Conservation (phyloP, 768 basidiomycete genomes). For the Auricularia cornea region DNA sequence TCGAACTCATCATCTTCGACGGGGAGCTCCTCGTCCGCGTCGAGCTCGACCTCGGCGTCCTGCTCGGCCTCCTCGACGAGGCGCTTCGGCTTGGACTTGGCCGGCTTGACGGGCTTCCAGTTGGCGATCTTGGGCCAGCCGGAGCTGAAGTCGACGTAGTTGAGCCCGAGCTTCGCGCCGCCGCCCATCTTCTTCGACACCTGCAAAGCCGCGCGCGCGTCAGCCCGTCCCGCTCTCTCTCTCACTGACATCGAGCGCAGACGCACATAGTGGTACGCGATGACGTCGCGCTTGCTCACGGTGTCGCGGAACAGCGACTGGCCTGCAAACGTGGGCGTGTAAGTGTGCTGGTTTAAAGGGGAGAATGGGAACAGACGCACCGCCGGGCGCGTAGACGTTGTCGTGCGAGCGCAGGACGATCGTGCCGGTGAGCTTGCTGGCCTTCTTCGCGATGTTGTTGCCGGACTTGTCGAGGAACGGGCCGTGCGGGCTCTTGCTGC, state of each 20-base stretch:
- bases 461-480: neutral
- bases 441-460: neutral
- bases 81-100: neutral
- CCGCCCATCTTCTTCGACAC: neutral
- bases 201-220: no score
- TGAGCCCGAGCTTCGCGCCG: neutral
- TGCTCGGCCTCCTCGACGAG: no score
- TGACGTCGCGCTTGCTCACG: neutral
- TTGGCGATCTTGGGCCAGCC: neutral
- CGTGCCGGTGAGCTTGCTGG: neutral
- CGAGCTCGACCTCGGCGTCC: no score
- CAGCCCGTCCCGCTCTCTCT: no score
- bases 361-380: neutral
- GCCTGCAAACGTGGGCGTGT: neutral
- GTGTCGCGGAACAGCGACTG: neutral
- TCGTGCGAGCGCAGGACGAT: slow-evolving; percentile 13
- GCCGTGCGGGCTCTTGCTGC: neutral
- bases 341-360: neutral
- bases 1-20: no score
- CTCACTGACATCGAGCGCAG: no score
- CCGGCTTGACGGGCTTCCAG: neutral
- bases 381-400: slow-evolving; percentile 22
- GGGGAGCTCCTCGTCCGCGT: no score
- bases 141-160: neutral
- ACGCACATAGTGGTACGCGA: neutral